Conservation (phyloP, 768 basidiomycete species). For the Tylopilus plumbeoviolaceoides region DNA sequence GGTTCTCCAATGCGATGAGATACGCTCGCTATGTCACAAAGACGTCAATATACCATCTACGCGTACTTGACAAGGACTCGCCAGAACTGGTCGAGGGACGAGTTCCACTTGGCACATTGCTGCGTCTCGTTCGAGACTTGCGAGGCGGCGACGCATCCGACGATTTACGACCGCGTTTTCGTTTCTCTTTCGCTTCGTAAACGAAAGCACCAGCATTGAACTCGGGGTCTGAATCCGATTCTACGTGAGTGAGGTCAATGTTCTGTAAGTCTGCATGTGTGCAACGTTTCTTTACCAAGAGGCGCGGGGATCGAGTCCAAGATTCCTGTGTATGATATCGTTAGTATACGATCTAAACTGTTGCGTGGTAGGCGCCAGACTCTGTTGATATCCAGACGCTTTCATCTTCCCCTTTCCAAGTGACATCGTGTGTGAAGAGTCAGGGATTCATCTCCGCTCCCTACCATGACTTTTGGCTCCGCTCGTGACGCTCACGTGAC, state of each 20-base stretch:
- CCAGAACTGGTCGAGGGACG: conserved; percentile 9
- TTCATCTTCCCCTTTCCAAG: conserved; percentile 11
- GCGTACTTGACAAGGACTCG: conserved; percentile 1
- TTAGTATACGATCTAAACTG: neutral
- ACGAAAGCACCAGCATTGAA: conserved; percentile 29
- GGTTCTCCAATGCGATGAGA: neutral
- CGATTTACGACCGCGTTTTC: conserved; percentile 16
- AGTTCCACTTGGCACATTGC: conserved; percentile 1
- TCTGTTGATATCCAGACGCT: conserved; percentile 16
- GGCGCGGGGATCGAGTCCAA: conserved; percentile 33
- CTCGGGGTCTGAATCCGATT: conserved; percentile 33
- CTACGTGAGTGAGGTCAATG: conserved; percentile 8
- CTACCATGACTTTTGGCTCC: too few relatives aligned
- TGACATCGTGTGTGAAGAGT: conserved; percentile 16
- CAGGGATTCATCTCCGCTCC: neutral
- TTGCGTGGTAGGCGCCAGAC: conserved; percentile 5
- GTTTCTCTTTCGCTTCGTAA: conserved; percentile 26
- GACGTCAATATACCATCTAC: neutral
- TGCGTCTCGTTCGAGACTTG: conserved; percentile 16
- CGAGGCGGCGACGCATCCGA: conserved; percentile 12
- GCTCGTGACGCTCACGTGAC: conserved; percentile 10
- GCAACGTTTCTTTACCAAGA: conserved; percentile 23
- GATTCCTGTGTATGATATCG: conserved; percentile 10
- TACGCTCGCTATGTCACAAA: neutral
- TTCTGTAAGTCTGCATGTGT: neutral